phyloP scores from a whole-genome alignment of 345 rosid genomes.

The Pugionium dolabratum region DNA sequence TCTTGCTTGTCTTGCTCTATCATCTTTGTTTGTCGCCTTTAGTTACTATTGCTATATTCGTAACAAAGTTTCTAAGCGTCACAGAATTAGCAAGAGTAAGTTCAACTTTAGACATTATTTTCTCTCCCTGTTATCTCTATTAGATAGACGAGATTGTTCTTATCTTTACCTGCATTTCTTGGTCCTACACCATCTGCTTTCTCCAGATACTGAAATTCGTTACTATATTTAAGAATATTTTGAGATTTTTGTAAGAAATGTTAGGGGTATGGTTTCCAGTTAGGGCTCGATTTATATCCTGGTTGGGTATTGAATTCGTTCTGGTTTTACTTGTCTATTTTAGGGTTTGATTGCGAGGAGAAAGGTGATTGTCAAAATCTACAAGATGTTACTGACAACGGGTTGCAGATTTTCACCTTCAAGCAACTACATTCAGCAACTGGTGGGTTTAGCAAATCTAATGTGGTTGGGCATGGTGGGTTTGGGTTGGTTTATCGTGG shows the following conservation, averaged over 20 bases:
- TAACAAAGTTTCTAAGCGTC: conserved; percentile 72
- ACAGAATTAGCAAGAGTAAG: conserved; percentile 49
- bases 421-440: conserved; percentile 88
- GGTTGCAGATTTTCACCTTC: conserved; percentile 68
- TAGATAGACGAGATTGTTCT: not conserved
- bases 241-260: not conserved
- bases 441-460: conserved; percentile 86
- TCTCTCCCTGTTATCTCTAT: not conserved
- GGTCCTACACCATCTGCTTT: not conserved
- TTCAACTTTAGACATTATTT: not conserved
- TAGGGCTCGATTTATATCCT: not conserved
- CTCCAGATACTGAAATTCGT: not conserved
- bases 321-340: conserved; percentile 9
- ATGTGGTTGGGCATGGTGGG: conserved; percentile 89
- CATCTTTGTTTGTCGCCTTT: conserved; percentile 75
- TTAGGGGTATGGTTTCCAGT: not conserved
- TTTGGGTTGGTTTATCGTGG: conserved; percentile 79
- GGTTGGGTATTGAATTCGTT: not conserved
- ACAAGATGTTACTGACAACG: conserved; percentile 50
- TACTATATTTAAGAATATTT: not conserved
- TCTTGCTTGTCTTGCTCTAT: conserved; percentile 70
- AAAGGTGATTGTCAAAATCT: conserved; percentile 44
- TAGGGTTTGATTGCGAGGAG: conserved; percentile 57
- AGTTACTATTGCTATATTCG: conserved; percentile 95
- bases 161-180: conserved; percentile 13